Base-by-base conservation (phyloP, 306 rosid genomes). In the Gleditsia sinensis region DNA sequence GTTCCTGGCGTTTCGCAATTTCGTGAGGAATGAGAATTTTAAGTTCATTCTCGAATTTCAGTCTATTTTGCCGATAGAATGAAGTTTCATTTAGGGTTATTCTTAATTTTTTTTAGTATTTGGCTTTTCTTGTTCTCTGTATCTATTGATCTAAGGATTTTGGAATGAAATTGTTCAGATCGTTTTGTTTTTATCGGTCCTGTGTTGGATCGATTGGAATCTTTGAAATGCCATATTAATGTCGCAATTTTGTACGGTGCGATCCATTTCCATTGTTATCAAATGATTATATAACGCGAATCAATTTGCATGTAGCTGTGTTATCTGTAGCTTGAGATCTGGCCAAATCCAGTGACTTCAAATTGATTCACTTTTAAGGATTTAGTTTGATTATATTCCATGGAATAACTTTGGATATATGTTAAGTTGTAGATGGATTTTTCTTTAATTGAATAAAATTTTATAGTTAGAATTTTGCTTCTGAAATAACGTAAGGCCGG, bases 271-370 rank as follows among this genome's bases (percentile, higher is more conserved):
- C 30, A 20, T 77, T 74, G 12, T 28, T 46, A 33, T 51, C 40
- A 30, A 62, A 75, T 71, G 80, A 37, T 61, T 55, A 34, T 14
- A 25, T 70, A 24, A 36, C 40, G 65, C 30, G 60, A 23, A 42
- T 69, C 54, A 58, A 28, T 16, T 51, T 53, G 56, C 27, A 23
- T 57, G 65, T 9, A 12, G 68, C 57, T 65, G 28, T 16, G 39
- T 39, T 48, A 4, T 33, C 40, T 1, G 57, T 71, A 9, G 32
- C 13, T 53, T 67, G 74, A 78, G 91, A 90, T 90, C 92, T 81
- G 77, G 61, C 33, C 25, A 74, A 78, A 66, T 85, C 57, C 50
- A 19, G 54, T 27, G 27, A 7, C 14, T 30, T 56, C 39, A 36
- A 71, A 9, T 40, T 75, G 46, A 46, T 73, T 63, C 28, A 48